These are phyloP conservation scores for Cyanophora paradoxa DNA, from an alignment of 78 protist species.

Conservation along the genomic window DNA sequence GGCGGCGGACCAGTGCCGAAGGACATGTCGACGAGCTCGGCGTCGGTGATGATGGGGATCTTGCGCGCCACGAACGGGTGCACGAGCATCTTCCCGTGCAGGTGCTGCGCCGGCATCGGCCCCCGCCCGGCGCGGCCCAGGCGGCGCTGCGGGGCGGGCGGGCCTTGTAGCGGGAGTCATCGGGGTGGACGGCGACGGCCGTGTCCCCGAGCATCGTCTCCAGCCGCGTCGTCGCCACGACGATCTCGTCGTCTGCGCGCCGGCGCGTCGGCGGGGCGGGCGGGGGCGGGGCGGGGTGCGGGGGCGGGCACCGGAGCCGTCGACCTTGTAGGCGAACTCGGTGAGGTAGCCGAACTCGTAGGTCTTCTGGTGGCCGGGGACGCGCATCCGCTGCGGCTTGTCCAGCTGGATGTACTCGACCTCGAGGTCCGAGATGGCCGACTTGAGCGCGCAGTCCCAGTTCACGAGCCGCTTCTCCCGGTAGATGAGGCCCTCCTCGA, in stretches of 20 bases:
- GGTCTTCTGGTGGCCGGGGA: slow-evolving; percentile 70
- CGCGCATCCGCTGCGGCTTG: slow-evolving; percentile 36
- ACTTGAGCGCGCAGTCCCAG: slow-evolving; percentile 92
- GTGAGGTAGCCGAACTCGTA: slow-evolving; percentile 72
- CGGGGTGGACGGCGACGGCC: slow-evolving; percentile 98
- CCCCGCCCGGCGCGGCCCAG: not conserved
- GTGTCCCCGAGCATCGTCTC: slow-evolving; percentile 99
- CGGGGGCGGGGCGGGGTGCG: too few species aligned
- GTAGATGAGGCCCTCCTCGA: slow-evolving; percentile 68
- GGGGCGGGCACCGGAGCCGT: not conserved
- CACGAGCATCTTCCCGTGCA: slow-evolving; percentile 66
- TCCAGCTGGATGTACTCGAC: slow-evolving; percentile 76
- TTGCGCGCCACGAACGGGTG: slow-evolving; percentile 70
- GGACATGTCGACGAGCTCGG: slow-evolving; percentile 70
- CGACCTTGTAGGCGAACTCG: slow-evolving; percentile 82
- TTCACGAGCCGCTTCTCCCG: slow-evolving; percentile 86
- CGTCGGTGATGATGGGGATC: slow-evolving; percentile 90
- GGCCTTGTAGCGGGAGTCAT: slow-evolving; percentile 71
- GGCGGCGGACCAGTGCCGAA: not conserved
- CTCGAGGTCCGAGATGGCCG: slow-evolving; percentile 97
- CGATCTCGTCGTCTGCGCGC: slow-evolving; percentile 58
- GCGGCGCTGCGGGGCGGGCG: too few species aligned
- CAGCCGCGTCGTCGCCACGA: slow-evolving; percentile 97
- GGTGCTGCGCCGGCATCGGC: slow-evolving; percentile 20
- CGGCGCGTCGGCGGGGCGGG: too few species aligned